phyloP scores from a whole-genome alignment of 257 asterid genomes.

The Nicotiana tabacum region DNA sequence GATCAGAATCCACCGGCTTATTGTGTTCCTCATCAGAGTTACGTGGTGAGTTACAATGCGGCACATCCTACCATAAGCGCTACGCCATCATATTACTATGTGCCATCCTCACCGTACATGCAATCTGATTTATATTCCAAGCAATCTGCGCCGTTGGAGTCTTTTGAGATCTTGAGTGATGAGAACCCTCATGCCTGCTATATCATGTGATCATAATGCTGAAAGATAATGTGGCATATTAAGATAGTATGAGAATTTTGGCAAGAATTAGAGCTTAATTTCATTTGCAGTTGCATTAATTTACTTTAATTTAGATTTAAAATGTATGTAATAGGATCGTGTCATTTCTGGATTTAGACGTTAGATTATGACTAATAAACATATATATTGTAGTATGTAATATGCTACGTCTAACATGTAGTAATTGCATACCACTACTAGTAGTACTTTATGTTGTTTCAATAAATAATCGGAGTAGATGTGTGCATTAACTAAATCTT shows the following conservation, averaged over 20 bases:
- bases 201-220: constrained; percentile 39
- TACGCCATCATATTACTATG: constrained; percentile 42
- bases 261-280: background rate
- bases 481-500: background rate
- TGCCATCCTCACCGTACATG: constrained; percentile 41
- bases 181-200: constrained; percentile 74
- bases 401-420: background rate
- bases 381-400: background rate
- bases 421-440: background rate
- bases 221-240: background rate
- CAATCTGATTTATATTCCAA: constrained; percentile 27
- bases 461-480: background rate
- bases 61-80: constrained; percentile 33
- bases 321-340: background rate
- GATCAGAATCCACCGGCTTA: constrained; percentile 24
- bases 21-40: constrained; percentile 35
- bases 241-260: background rate
- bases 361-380: background rate
- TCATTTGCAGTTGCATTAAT: background rate
- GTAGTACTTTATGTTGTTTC: background rate
- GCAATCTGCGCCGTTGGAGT: constrained; percentile 40
- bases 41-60: constrained; percentile 57
- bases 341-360: background rate
- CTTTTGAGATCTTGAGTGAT: constrained; percentile 71
- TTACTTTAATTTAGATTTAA: background rate